These are phyloP conservation scores for Reutealis trisperma DNA, from an alignment of 345 rosid genomes.

Conservation along the genomic window DNA sequence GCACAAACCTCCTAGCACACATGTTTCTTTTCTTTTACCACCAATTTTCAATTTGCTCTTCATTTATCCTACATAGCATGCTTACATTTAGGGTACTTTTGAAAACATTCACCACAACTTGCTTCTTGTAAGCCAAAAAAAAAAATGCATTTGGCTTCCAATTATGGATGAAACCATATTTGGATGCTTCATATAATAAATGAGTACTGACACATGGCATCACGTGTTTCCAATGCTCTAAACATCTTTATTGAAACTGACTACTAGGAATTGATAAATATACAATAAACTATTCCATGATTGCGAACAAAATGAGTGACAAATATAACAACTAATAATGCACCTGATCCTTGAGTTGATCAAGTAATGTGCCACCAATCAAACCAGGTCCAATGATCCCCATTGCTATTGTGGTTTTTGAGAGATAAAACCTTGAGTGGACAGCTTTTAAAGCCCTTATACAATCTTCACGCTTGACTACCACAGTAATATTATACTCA, in stretches of 20 bases:
- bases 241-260: not conserved
- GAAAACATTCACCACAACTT: no score
- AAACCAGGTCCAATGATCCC: constrained; percentile 97
- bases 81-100: no score
- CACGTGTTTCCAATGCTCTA: no score
- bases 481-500: constrained; percentile 92
- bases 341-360: constrained; percentile 96
- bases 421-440: constrained; percentile 96
- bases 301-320: not conserved
- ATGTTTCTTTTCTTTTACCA: no score
- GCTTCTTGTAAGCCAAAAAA: no score
- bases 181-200: no score
- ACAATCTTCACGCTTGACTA: constrained; percentile 90
- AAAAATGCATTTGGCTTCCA: no score
- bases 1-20: no score
- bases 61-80: no score
- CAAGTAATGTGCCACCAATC: constrained; percentile 91
- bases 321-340: not conserved
- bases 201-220: no score
- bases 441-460: constrained; percentile 92
- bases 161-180: no score
- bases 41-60: no score
- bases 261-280: not conserved
- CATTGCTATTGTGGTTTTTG: constrained; percentile 90
- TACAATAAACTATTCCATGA: not conserved